These are phyloP conservation scores for Diaporthe helianthi DNA, from an alignment of 2,329 filamentous ascomycete genomes.

Conservation along the genomic window DNA sequence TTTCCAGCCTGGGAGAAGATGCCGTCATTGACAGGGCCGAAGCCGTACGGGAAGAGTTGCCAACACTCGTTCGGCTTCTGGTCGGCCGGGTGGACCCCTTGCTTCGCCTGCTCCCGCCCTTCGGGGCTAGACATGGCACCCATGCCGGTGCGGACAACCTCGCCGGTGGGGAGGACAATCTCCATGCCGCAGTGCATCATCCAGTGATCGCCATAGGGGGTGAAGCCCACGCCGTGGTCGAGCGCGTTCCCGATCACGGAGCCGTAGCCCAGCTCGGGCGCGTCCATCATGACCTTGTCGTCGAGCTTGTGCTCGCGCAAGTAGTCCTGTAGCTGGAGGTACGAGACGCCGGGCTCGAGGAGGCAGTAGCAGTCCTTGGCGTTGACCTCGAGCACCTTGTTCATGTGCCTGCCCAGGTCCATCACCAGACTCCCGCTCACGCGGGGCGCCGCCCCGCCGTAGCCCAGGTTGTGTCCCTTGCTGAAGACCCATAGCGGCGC, in stretches of 20 bases:
- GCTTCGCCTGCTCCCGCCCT: constrained; percentile 42
- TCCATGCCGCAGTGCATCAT: constrained; percentile 51
- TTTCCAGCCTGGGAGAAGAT: constrained; percentile 60
- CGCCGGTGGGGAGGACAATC: constrained; percentile 53
- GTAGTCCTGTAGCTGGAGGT: constrained; percentile 57
- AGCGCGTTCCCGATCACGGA: constrained; percentile 54
- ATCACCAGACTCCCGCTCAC: constrained; percentile 58
- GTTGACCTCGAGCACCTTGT: constrained; percentile 58
- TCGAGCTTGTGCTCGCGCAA: constrained; percentile 50
- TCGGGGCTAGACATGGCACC: constrained; percentile 50
- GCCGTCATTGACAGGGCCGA: constrained; percentile 50
- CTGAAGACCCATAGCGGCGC: constrained; percentile 58
- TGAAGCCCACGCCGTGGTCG: constrained; percentile 56
- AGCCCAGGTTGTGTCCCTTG: constrained; percentile 58
- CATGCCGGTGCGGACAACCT: constrained; percentile 55
- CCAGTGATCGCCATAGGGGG: constrained; percentile 51
- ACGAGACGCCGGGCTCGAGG: constrained; percentile 64
- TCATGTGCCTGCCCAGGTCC: constrained; percentile 61
- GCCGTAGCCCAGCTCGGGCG: constrained; percentile 51
- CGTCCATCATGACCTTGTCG: constrained; percentile 51
- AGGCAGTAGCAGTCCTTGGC: constrained; percentile 56
- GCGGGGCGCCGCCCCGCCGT: constrained; percentile 61
- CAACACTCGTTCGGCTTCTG: constrained; percentile 41
- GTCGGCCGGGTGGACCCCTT: constrained; percentile 43
- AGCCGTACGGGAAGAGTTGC: constrained; percentile 49